phyloP scores from a whole-genome alignment of 257 asterid species.

The Coffea canephora region DNA sequence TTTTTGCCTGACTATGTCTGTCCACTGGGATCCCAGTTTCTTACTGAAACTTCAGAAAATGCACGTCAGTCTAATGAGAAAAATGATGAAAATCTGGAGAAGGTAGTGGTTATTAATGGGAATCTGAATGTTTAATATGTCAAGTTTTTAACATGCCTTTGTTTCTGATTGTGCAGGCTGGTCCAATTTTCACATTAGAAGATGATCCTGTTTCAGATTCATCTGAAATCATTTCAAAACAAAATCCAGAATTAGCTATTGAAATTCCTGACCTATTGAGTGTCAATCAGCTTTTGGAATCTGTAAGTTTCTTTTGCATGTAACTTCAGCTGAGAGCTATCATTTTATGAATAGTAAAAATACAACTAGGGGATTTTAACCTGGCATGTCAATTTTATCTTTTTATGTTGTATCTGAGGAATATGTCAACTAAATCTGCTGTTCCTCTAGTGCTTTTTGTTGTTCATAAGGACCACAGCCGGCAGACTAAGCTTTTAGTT shows the following conservation, averaged over 20 bases:
- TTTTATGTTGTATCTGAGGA: neutral
- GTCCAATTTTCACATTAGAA: conserved; percentile 28
- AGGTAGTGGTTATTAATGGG: conserved; percentile 25
- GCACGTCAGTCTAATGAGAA: conserved; percentile 31
- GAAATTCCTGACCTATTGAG: conserved; percentile 69
- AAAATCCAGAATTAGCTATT: conserved; percentile 36
- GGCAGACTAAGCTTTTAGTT: neutral
- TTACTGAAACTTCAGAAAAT: conserved; percentile 35
- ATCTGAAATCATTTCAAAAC: conserved; percentile 33
- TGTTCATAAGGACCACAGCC: neutral
- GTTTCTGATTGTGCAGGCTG: conserved; percentile 40
- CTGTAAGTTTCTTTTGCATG: conserved; percentile 53
- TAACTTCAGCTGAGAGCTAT: neutral
- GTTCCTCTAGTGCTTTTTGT: neutral
- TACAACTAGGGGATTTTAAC: neutral
- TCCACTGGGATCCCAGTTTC: conserved; percentile 51
- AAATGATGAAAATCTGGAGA: conserved; percentile 35
- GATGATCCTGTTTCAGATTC: conserved; percentile 43
- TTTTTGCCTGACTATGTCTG: conserved; percentile 65
- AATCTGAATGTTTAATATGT: neutral
- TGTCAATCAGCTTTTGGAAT: conserved; percentile 88
- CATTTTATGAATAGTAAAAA: neutral
- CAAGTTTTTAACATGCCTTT: conserved; percentile 15
- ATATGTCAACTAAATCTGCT: neutral
- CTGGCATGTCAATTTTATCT: neutral